These are phyloP conservation scores for Exutisphaerella laricina DNA, from an alignment of 2,329 filamentous ascomycete genomes.

Conservation along the genomic window DNA sequence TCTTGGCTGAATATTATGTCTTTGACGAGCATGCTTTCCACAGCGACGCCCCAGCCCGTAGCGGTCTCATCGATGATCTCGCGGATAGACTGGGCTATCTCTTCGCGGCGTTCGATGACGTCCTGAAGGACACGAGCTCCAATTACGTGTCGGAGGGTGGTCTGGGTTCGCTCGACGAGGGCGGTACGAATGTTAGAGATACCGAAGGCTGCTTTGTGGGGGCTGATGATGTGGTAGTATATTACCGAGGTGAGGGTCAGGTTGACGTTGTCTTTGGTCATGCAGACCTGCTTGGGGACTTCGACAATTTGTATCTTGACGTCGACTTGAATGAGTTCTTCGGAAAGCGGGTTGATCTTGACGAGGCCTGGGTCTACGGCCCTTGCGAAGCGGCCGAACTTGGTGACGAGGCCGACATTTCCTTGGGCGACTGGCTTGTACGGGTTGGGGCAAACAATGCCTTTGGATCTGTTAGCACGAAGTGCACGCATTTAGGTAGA, in stretches of 20 bases:
- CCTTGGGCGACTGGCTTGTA: slow-evolving; percentile 65
- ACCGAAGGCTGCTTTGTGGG: slow-evolving; percentile 95
- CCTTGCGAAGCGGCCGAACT: slow-evolving; percentile 91
- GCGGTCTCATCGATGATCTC: slow-evolving; percentile 98
- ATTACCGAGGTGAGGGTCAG: slow-evolving; percentile 91
- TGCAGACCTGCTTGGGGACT: slow-evolving; percentile 93
- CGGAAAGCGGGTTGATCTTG: slow-evolving; percentile 93
- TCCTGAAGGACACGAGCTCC: slow-evolving; percentile 94
- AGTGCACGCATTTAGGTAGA: too few species aligned
- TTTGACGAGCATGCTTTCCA: slow-evolving; percentile 99
- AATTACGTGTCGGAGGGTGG: slow-evolving; percentile 92
- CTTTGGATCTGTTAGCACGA: too few species aligned
- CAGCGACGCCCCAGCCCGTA: slow-evolving; percentile 86
- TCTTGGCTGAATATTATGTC: slow-evolving; percentile 97
- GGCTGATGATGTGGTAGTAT: slow-evolving; percentile 95
- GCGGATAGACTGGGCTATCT: slow-evolving; percentile 88
- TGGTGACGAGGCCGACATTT: slow-evolving; percentile 90
- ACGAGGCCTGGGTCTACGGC: slow-evolving; percentile 95
- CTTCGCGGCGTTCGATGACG: slow-evolving; percentile 95
- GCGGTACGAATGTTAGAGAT: slow-evolving; percentile 92
- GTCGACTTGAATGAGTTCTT: slow-evolving; percentile 84
- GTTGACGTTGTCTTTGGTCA: slow-evolving; percentile 99
- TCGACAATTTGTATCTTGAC: slow-evolving; percentile 99
- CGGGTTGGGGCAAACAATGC: slow-evolving; percentile 77
- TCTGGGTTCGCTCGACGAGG: slow-evolving; percentile 96